Evolutionary conservation across 75 land plant species (phyloP).

Genomic region (Cunninghamia lanceolata): DNA sequence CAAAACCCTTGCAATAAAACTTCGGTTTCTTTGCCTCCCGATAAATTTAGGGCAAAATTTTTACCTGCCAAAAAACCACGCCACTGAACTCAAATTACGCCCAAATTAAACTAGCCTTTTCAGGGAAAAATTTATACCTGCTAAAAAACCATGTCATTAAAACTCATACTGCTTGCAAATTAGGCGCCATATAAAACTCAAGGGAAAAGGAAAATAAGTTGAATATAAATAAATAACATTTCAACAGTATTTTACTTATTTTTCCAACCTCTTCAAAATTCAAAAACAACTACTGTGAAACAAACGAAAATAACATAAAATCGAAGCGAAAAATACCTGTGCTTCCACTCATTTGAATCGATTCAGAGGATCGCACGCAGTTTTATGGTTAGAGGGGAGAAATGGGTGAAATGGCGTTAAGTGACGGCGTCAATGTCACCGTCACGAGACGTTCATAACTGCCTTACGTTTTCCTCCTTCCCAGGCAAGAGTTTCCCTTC

Average conservation of each 20-base stretch:
- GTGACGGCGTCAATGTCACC: neutral
- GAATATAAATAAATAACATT: neutral
- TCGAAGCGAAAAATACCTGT: slow-evolving; percentile 3
- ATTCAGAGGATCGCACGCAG: slow-evolving; percentile 1
- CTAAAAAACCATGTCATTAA: neutral
- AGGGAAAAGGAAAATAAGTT: neutral
- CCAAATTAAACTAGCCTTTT: neutral
- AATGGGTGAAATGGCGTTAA: neutral
- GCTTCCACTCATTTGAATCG: slow-evolving; percentile 1
- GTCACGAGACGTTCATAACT: slow-evolving; percentile 10
- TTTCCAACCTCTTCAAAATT: neutral
- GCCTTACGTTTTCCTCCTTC: slow-evolving; percentile 4
- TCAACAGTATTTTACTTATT: neutral
- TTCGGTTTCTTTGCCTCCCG: neutral
- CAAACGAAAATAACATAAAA: neutral
- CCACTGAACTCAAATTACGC: neutral
- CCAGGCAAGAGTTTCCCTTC: neutral
- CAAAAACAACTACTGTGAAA: neutral
- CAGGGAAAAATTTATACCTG: neutral
- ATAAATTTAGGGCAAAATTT: slow-evolving; percentile 1
- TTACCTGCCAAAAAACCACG: neutral
- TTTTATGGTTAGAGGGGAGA: slow-evolving; percentile 4
- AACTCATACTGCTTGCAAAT: neutral
- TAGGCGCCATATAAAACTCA: neutral
- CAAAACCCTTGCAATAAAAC: neutral